Base-by-base conservation (phyloP, 257 asterid species). In the Nicotiana obtusifolia region DNA sequence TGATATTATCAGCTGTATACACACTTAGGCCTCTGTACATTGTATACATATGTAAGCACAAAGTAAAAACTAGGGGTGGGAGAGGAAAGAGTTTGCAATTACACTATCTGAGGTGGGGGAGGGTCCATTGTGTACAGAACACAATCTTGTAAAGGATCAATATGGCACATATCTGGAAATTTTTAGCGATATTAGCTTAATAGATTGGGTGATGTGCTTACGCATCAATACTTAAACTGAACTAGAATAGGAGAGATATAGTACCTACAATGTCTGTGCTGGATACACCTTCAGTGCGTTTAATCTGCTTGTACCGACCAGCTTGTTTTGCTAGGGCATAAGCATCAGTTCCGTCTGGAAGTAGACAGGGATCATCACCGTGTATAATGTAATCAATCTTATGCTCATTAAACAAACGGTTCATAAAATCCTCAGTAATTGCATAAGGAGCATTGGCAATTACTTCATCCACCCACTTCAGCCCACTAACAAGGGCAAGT, bases 181-280 rank as follows among this genome's bases (percentile, higher is more conserved):
- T 77, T 13, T 78, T 11, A 78, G 54, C 59, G 59, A n/a, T 57
- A 33, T 2, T n/a, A 56, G 31, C 65, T 76, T 56, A 84, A 77
- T 57, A 60, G 78, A 52, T 62, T 80, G 77, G 15, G 9, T 69
- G 20, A 69, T 69, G 57, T 69, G 11, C 19, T 68, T 37, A 37
- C 30, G 37, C 30, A 1, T 14, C 78, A 71, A 44, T 5, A 2
- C 78, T 41, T 82, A 19, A 47, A 16, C 65, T 22, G 33, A 24
- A 82, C 67, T 59, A 83, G 86, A 69, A 84, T 56, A 82, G 78
- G 88, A 83, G 61, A 88, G 86, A 81, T 87, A 84, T 89, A 84
- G 82, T 68, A 67, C 78, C 84, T 26, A 81, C 78, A 56, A 68
- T 56, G 44, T 81, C 84, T 28, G 79, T 81, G 81, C 85, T 82